These are phyloP conservation scores for Brettanomyces bruxellensis DNA, from an alignment of 805 yeast genomes.

Conservation along the genomic window DNA sequence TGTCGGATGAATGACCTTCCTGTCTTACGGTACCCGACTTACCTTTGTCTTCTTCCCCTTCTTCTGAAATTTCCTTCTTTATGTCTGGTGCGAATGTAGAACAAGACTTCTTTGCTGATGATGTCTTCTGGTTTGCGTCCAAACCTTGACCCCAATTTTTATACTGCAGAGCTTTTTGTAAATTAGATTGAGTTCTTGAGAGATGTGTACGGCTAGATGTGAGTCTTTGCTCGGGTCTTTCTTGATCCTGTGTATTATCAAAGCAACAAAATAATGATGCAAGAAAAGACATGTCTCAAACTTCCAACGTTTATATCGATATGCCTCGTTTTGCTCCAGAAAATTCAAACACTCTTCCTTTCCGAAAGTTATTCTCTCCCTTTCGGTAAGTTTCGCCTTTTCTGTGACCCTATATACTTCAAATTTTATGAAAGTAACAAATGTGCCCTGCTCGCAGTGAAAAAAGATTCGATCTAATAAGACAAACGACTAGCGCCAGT, in stretches of 20 bases:
- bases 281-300: conserved; percentile 24
- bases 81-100: neutral
- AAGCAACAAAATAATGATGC: conserved; percentile 28
- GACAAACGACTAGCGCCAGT: no score
- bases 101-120: neutral
- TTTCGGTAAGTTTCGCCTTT: no score
- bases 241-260: conserved; percentile 20
- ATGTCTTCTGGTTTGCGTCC: neutral
- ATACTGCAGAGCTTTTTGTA: conserved; percentile 25
- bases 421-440: no score
- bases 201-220: conserved; percentile 18
- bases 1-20: neutral
- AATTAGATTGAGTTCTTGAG: conserved; percentile 25
- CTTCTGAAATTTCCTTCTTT: neutral
- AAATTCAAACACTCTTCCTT: no score
- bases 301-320: neutral
- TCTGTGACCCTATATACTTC: no score
- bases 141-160: conserved; percentile 2
- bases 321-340: no score
- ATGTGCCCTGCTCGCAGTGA: no score
- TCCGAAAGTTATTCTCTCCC: no score
- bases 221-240: conserved; percentile 18
- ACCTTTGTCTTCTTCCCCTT: neutral
- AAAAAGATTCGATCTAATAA: no score
- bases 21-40: neutral